Percentiles rank a stretch among this genome's conserved stretches.
phyloP scores from a whole-genome alignment of 768 basidiomycete genomes.

The Termitomyces sp. region DNA sequence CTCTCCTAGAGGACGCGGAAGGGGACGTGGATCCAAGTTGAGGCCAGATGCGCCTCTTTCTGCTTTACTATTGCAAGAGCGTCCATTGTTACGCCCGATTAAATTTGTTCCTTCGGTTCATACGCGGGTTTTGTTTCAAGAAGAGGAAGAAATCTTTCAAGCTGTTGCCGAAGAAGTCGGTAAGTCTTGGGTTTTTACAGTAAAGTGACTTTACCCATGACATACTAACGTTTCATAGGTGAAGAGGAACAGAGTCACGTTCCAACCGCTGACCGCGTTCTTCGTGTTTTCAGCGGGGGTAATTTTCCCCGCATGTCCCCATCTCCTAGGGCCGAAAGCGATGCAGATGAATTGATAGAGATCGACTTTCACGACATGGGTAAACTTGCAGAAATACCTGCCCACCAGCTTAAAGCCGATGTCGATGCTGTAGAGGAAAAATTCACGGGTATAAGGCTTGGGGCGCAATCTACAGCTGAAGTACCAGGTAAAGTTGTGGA shows the following conservation, averaged over 20 bases:
- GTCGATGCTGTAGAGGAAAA: constrained; percentile 24
- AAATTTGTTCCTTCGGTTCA: constrained; percentile 59
- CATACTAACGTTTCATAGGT: constrained; percentile 22
- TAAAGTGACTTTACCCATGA: not conserved
- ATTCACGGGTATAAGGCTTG: constrained; percentile 30
- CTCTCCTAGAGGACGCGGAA: constrained; percentile 16
- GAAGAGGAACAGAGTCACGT: constrained; percentile 49
- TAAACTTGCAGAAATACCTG: constrained; percentile 31
- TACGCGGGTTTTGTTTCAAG: constrained; percentile 46
- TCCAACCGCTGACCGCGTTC: constrained; percentile 68
- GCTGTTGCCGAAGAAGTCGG: constrained; percentile 48
- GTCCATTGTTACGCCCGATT: constrained; percentile 65
- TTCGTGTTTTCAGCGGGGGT: constrained; percentile 52
- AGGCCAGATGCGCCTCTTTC: constrained; percentile 48
- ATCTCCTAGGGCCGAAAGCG: constrained; percentile 24
- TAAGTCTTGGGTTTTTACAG: constrained; percentile 22
- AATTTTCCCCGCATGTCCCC: constrained; percentile 19
- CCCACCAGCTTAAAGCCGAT: constrained; percentile 10
- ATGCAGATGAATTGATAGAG: constrained; percentile 42
- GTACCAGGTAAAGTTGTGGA: not conserved
- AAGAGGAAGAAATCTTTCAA: constrained; percentile 59
- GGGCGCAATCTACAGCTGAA: not conserved
- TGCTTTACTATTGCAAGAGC: constrained; percentile 45
- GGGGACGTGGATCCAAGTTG: constrained; percentile 25
- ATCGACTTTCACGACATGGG: constrained; percentile 65